These are phyloP conservation scores for Phellopilus nigrolimitatus DNA, from an alignment of 1,284 basidiomycete species.

Conservation along the genomic window DNA sequence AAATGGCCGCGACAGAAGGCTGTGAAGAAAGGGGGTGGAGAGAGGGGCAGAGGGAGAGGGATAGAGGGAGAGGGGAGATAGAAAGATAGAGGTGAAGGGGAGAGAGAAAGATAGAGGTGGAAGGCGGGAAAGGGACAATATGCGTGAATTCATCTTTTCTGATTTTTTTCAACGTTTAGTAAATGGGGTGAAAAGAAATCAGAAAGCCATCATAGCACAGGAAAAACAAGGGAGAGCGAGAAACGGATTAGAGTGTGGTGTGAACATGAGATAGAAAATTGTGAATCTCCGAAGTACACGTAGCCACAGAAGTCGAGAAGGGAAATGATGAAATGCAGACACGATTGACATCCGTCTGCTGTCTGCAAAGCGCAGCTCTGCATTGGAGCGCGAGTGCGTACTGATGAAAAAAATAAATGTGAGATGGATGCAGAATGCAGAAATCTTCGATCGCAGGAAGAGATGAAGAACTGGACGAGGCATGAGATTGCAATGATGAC, in stretches of 20 bases:
- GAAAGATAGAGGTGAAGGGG: not conserved
- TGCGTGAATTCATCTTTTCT: slow-evolving; percentile 13
- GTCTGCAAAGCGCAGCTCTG: slow-evolving; percentile 15
- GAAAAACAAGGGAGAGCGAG: slow-evolving; percentile 4
- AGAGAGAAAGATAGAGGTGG: not conserved
- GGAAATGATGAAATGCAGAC: slow-evolving; percentile 6
- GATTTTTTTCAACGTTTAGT: slow-evolving; percentile 20
- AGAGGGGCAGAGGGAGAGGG: not conserved
- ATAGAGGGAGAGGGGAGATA: not conserved
- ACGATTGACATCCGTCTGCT: not conserved
- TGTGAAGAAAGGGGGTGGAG: not conserved
- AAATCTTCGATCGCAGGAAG: not conserved
- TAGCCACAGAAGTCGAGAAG: slow-evolving; percentile 8
- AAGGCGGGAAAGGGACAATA: not conserved
- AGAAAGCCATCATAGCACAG: slow-evolving; percentile 15
- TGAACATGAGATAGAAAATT: slow-evolving; percentile 2
- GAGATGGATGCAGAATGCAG: not conserved
- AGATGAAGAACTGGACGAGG: not conserved
- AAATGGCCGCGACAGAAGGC: not conserved
- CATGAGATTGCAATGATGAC: slow-evolving; percentile 8
- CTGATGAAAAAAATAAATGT: not conserved
- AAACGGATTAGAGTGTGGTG: slow-evolving; percentile 9
- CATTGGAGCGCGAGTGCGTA: not conserved
- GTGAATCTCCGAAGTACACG: not conserved
- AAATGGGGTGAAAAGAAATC: slow-evolving; percentile 2